Evolutionary conservation across 78 protist species (phyloP).

Genomic region (Pelomyxa schiedti): DNA sequence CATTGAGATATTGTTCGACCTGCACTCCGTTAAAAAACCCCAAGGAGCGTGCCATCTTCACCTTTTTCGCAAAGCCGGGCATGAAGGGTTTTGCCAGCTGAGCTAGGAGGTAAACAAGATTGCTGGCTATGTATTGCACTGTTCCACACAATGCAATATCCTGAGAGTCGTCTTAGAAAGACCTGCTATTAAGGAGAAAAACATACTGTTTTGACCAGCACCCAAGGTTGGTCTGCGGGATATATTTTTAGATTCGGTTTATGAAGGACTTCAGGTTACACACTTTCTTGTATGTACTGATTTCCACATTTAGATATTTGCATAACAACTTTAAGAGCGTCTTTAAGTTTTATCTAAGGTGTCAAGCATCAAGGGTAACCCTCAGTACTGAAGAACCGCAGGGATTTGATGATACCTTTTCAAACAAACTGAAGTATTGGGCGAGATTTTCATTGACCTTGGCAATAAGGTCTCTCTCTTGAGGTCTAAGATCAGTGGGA

Average conservation of each 20-base stretch:
- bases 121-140: constrained; percentile 14
- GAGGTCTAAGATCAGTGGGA: background rate
- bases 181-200: background rate
- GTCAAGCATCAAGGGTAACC: constrained; percentile 4
- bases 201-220: background rate
- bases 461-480: background rate
- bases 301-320: constrained; percentile 39
- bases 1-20: constrained; percentile 17
- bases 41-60: background rate
- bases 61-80: constrained; percentile 26
- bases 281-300: constrained; percentile 44
- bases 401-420: too few species aligned
- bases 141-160: constrained; percentile 41
- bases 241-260: too few species aligned
- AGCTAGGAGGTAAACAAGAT: constrained; percentile 29
- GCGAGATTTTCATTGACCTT: background rate
- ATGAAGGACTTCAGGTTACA: too few species aligned
- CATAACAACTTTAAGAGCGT: constrained; percentile 42
- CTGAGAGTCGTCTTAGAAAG: too few species aligned
- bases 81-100: constrained; percentile 53
- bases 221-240: constrained; percentile 70
- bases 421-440: constrained; percentile 10
- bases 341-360: constrained; percentile 22
- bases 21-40: too few species aligned
- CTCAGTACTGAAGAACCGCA: background rate